These are phyloP conservation scores for Boletus tylopilopsis DNA, from an alignment of 768 basidiomycete genomes.

Conservation along the genomic window DNA sequence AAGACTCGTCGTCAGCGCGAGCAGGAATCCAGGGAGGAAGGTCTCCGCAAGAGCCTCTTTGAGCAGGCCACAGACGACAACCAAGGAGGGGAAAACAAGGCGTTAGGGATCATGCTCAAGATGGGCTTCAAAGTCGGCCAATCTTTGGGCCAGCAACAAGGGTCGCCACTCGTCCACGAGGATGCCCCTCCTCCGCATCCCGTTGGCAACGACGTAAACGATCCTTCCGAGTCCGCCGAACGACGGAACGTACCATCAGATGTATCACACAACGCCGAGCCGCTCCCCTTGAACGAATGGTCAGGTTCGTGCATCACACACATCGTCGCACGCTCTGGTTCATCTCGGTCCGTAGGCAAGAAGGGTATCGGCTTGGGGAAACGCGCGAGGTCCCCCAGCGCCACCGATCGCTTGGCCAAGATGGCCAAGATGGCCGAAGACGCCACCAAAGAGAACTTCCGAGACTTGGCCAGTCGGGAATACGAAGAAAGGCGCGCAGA, in stretches of 20 bases:
- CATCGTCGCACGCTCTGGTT: not conserved
- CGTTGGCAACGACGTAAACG: slow-evolving; percentile 1
- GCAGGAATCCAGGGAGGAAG: slow-evolving; percentile 72
- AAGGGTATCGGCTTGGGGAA: slow-evolving; percentile 73
- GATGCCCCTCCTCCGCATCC: not conserved
- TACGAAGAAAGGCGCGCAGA: slow-evolving; percentile 77
- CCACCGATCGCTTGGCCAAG: slow-evolving; percentile 64
- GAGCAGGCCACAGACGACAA: slow-evolving; percentile 67
- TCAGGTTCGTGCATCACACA: slow-evolving; percentile 49
- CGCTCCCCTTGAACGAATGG: slow-evolving; percentile 79
- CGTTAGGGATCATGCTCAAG: slow-evolving; percentile 87
- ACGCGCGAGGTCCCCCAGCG: slow-evolving; percentile 61
- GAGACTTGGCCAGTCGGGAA: slow-evolving; percentile 66
- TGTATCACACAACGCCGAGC: slow-evolving; percentile 52
- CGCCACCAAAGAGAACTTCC: slow-evolving; percentile 53
- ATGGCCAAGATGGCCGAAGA: slow-evolving; percentile 62
- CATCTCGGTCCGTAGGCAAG: slow-evolving; percentile 49
- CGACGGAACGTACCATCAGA: not conserved
- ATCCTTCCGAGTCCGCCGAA: slow-evolving; percentile 2
- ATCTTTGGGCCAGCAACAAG: slow-evolving; percentile 52
- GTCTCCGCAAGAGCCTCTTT: slow-evolving; percentile 76
- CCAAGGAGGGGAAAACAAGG: slow-evolving; percentile 55
- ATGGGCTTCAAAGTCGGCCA: slow-evolving; percentile 91
- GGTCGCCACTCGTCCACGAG: slow-evolving; percentile 6
- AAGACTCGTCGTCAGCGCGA: slow-evolving; percentile 67